These are phyloP conservation scores for Pseudogymnoascus sp. DNA, from an alignment of 2,329 filamentous ascomycete species.

Conservation along the genomic window DNA sequence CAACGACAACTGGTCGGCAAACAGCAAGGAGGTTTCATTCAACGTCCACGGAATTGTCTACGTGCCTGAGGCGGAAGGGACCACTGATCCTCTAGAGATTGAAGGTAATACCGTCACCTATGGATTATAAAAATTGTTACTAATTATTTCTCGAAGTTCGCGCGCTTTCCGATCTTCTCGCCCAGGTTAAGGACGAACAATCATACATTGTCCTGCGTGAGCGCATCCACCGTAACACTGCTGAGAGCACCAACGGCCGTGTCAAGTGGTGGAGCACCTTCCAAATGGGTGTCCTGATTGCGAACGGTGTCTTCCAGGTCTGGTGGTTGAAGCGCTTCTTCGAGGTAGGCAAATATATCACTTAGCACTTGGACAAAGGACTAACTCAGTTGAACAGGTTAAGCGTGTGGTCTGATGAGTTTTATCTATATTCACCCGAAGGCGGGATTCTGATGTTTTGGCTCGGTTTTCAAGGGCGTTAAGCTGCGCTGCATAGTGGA, in stretches of 20 bases:
- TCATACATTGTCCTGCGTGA: constrained; percentile 93
- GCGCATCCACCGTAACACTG: constrained; percentile 94
- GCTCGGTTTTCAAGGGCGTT: constrained; percentile 7
- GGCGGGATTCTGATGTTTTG: constrained; percentile 3
- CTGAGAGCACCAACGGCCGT: constrained; percentile 92
- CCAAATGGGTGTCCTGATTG: constrained; percentile 79
- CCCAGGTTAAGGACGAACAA: constrained; percentile 96
- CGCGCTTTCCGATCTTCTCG: constrained; percentile 72
- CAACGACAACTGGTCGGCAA: constrained; percentile 95
- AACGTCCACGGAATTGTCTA: constrained; percentile 99
- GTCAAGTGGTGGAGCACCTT: constrained; percentile 99
- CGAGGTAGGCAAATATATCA: constrained; percentile 47
- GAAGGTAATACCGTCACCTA: constrained; percentile 55
- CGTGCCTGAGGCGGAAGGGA: constrained; percentile 77
- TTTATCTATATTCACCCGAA: constrained; percentile 4
- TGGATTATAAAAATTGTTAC: neutral
- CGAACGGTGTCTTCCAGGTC: constrained; percentile 94
- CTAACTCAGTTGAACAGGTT: constrained; percentile 4
- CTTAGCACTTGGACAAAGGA: neutral
- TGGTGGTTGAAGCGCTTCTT: constrained; percentile 99
- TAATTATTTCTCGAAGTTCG: constrained; percentile 50
- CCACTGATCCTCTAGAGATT: constrained; percentile 78
- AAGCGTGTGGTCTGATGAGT: constrained; percentile 8
- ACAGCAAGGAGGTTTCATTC: constrained; percentile 97
- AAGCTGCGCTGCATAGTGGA: constrained; percentile 9